These are phyloP conservation scores for Coemansia sp. DNA, from an alignment of 192 early-diverging fungal genomes.

Conservation along the genomic window DNA sequence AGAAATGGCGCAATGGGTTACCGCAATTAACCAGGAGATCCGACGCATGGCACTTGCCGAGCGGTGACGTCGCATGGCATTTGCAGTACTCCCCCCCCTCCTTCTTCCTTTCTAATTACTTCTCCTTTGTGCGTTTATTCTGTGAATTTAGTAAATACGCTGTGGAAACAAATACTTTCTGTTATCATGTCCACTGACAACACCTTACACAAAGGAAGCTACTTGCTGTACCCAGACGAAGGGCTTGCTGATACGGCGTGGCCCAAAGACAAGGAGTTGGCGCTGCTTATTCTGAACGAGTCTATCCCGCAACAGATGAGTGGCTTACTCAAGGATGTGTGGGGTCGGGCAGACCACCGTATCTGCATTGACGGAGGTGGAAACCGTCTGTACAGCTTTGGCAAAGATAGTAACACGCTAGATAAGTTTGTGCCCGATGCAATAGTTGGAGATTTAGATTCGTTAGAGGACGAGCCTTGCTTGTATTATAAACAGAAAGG, in stretches of 20 bases:
- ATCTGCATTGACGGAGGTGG: constrained; percentile 90
- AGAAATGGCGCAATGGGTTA: constrained; percentile 58
- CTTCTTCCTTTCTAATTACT: neutral
- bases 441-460: constrained; percentile 88
- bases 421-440: constrained; percentile 59
- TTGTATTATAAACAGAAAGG: constrained; percentile 62
- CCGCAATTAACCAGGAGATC: constrained; percentile 55
- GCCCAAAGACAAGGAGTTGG: constrained; percentile 37
- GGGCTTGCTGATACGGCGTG: constrained; percentile 1
- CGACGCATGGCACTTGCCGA: constrained; percentile 42
- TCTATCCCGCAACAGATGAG: constrained; percentile 50
- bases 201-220: constrained; percentile 25
- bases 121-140: too few relatives aligned
- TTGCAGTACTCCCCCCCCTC: neutral
- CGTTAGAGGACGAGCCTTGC: constrained; percentile 60
- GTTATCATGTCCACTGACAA: neutral
- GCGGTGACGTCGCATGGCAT: constrained; percentile 19
- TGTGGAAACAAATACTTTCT: neutral
- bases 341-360: constrained; percentile 43
- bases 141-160: too few relatives aligned
- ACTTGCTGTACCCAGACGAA: constrained; percentile 27
- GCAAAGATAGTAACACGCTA: constrained; percentile 38
- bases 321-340: constrained; percentile 39
- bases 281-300: constrained; percentile 76
- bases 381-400: constrained; percentile 76